Conservation (phyloP, 805 yeast genomes). For the Tetrapisispora nanseiensis region DNA sequence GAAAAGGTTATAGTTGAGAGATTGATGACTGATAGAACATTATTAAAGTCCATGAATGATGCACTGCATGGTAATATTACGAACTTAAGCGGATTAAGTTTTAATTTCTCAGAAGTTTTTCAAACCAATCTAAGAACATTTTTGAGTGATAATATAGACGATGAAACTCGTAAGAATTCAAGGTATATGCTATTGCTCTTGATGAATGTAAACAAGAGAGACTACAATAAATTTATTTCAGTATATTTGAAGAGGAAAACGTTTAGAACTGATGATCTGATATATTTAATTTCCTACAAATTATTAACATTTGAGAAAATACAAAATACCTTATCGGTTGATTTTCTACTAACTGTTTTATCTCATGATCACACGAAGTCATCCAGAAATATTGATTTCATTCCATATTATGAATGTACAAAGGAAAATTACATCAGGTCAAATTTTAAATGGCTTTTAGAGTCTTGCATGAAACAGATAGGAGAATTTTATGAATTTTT, state of each 20-base stretch:
- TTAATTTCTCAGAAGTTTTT: conserved; percentile 23
- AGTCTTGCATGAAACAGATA: conserved; percentile 8
- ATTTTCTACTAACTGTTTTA: conserved; percentile 11
- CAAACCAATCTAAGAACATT: conserved; percentile 22
- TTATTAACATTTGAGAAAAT: conserved; percentile 22
- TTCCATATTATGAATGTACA: conserved; percentile 15
- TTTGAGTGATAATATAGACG: conserved; percentile 6
- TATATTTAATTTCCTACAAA: conserved; percentile 18
- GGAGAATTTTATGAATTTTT: conserved; percentile 10
- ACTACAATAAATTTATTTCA: conserved; percentile 26
- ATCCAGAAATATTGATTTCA: conserved; percentile 2
- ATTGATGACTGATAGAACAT: conserved; percentile 13
- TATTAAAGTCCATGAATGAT: conserved; percentile 10
- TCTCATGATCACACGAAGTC: background rate
- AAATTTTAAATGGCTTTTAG: conserved; percentile 15
- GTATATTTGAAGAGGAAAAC: conserved; percentile 25
- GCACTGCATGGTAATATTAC: background rate
- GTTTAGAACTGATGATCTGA: conserved; percentile 15
- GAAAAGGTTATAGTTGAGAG: conserved; percentile 21
- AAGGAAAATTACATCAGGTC: conserved; percentile 16
- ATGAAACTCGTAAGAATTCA: conserved; percentile 5
- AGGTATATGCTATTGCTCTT: conserved; percentile 17
- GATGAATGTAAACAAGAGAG: conserved; percentile 15
- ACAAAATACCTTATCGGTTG: conserved; percentile 16
- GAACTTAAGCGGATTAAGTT: background rate